These are phyloP conservation scores for Arxiozyma telluris DNA, from an alignment of 1,139 yeast species.

Conservation along the genomic window DNA sequence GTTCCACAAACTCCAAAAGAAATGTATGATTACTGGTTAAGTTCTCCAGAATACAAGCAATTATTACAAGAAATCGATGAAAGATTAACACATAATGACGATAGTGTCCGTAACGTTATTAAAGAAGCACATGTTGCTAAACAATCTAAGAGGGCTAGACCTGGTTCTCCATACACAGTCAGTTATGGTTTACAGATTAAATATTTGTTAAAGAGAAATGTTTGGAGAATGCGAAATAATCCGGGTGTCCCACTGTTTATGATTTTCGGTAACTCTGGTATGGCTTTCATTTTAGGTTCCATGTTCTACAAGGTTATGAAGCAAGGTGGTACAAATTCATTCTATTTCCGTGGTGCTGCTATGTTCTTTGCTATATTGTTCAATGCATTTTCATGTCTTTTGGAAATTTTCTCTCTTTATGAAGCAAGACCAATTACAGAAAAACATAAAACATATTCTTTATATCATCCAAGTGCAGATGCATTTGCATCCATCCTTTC, in stretches of 20 bases:
- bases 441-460: conserved; percentile 66
- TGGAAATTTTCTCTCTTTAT: conserved; percentile 61
- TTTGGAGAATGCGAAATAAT: conserved; percentile 57
- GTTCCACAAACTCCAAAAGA: conserved; percentile 70
- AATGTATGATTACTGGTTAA: conserved; percentile 59
- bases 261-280: conserved; percentile 51
- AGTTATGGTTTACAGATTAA: conserved; percentile 57
- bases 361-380: conserved; percentile 71
- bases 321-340: conserved; percentile 40
- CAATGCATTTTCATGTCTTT: conserved; percentile 65
- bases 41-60: conserved; percentile 46
- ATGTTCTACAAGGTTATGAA: conserved; percentile 55
- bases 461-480: conserved; percentile 72
- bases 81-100: conserved; percentile 18
- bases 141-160: conserved; percentile 47
- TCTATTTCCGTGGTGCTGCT: conserved; percentile 61
- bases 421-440: conserved; percentile 73
- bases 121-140: conserved; percentile 48
- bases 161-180: conserved; percentile 57
- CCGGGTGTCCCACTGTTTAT: conserved; percentile 54
- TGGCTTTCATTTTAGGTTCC: conserved; percentile 67
- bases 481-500: conserved; percentile 62
- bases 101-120: conserved; percentile 17
- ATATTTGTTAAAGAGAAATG: conserved; percentile 52
- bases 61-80: conserved; percentile 38